Base-by-base conservation (phyloP, 2,329 filamentous ascomycete species). In the Aspergillus sojae region DNA sequence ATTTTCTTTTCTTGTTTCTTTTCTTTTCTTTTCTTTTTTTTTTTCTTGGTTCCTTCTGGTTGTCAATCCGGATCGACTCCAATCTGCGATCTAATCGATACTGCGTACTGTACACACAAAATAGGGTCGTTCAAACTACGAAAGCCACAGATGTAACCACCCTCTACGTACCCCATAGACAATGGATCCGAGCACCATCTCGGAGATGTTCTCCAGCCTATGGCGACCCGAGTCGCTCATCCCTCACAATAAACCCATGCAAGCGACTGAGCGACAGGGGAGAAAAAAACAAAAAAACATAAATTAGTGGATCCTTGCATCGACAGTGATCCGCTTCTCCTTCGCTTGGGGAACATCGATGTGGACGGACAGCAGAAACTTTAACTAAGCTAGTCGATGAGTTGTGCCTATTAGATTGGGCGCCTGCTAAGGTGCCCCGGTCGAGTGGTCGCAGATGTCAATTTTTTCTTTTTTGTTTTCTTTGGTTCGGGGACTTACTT, bases 331-430 rank as follows among this genome's bases (percentile, higher is more conserved):
- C 48, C 16, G 48, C 30, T 52, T 61, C 23, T 55, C 41, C 28
- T 55, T 50, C 53, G 26, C 60, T 55, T 21, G 52, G 32, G 16
- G 14, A 34, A 53, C 26, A 16, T 21, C 19, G 7, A n/a, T n/a
- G 48, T 30, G 41, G 41, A 48, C 46, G 30, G 36, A 53, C 46
- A 60, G 34, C 12, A 56, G 52, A 64, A 66, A 65, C 56, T 54
- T 62, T 50, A 64, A 56, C 62, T 61, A 57, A 61, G 61, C 65
- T 68, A 68, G 63, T 57, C 61, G 61, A 59, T 60, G 58, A 69
- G 61, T 34, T 68, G 67, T 69, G 52, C 64, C 65, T 63, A 66
- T 68, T 62, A 68, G 39, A 58, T 61, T 54, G 5, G 60, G 19
- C 45, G 19, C 9, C 39, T 30, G 10, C 26, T 23, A 52, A 55